Conservation (phyloP, 768 basidiomycete species). For the Leccinum uliginosum region DNA sequence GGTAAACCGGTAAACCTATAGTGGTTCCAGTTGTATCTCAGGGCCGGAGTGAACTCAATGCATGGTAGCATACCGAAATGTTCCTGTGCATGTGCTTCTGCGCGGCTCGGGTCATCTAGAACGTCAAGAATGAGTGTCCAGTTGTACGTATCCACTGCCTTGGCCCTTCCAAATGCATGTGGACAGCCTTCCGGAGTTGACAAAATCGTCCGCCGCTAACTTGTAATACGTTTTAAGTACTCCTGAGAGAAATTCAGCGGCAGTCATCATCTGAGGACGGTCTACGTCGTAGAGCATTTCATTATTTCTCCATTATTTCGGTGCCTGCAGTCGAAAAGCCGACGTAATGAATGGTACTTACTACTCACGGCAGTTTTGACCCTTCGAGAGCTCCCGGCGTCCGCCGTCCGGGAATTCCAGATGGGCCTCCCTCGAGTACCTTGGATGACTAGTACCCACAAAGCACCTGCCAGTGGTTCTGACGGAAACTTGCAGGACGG, state of each 20-base stretch:
- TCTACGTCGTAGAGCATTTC: constrained; percentile 46
- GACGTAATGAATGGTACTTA: too few species aligned
- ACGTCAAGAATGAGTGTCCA: constrained; percentile 24
- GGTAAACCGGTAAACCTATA: constrained; percentile 28
- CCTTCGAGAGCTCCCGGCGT: too few species aligned
- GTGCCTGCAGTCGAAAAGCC: constrained; percentile 31
- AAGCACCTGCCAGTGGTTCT: too few species aligned
- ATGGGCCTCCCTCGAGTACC: too few species aligned
- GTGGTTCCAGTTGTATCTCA: neutral
- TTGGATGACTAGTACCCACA: too few species aligned
- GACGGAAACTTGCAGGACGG: too few species aligned
- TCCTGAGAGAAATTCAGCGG: constrained; percentile 50
- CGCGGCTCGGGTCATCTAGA: constrained; percentile 30
- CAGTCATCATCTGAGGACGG: constrained; percentile 48
- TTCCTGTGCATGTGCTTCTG: constrained; percentile 45
- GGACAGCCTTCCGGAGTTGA: constrained; percentile 51
- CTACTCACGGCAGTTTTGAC: too few species aligned
- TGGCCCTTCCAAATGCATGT: constrained; percentile 48
- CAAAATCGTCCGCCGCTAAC: constrained; percentile 50
- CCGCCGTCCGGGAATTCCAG: too few species aligned
- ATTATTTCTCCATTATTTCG: constrained; percentile 61
- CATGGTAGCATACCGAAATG: constrained; percentile 28
- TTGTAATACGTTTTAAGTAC: constrained; percentile 43
- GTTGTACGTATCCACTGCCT: constrained; percentile 41
- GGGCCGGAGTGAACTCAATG: neutral